Conservation (phyloP, 176 grass and related monocot species). For the Oryza meyeriana region DNA sequence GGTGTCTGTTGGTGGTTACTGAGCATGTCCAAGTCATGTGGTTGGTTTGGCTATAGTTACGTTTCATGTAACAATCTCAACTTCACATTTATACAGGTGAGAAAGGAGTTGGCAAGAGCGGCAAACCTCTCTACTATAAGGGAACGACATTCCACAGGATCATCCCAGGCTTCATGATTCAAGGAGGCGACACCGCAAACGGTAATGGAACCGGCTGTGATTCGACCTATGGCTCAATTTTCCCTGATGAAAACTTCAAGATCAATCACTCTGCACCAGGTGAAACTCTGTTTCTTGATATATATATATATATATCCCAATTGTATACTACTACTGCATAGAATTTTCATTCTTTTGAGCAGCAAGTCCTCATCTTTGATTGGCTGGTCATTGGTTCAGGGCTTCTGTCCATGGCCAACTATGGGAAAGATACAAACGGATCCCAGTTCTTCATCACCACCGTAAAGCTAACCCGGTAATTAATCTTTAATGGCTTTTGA, state of each 20-base stretch:
- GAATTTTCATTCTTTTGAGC: neutral
- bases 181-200: constrained; percentile 90
- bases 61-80: neutral
- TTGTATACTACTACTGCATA: neutral
- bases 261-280: constrained; percentile 97
- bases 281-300: neutral
- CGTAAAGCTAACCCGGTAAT: constrained; percentile 82
- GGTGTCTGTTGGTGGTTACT: neutral
- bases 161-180: constrained; percentile 98
- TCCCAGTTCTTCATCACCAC: constrained; percentile 99
- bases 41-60: neutral
- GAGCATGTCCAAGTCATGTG: neutral
- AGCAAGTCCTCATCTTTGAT: neutral
- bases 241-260: constrained; percentile 96
- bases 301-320: neutral
- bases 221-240: constrained; percentile 81
- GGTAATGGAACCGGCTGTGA: constrained; percentile 92
- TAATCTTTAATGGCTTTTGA: neutral
- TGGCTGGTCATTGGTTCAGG: constrained; percentile 31
- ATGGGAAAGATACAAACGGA: constrained; percentile 75
- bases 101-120: constrained; percentile 84
- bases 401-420: constrained; percentile 91
- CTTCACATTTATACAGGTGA: constrained; percentile 56
- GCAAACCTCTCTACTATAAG: constrained; percentile 92
- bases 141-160: constrained; percentile 90